Conservation (phyloP, 805 yeast species). For the Pichia membranifaciens region DNA sequence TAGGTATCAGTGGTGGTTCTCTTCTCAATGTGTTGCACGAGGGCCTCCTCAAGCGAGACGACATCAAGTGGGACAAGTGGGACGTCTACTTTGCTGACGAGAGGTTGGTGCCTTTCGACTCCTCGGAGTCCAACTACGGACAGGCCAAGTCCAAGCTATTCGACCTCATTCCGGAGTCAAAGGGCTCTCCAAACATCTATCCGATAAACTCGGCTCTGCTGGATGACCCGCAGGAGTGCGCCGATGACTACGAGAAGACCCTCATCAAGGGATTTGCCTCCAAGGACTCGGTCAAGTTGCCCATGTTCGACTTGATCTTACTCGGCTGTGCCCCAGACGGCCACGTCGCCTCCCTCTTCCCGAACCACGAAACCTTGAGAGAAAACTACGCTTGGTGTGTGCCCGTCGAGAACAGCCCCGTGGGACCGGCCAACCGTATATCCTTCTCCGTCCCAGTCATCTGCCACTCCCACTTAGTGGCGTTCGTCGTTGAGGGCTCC, state of each 20-base stretch:
- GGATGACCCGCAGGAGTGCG: constrained; percentile 83
- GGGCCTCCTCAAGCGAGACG: constrained; percentile 67
- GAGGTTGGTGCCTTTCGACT: constrained; percentile 82
- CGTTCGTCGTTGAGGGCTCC: constrained; percentile 94
- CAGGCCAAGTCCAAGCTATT: constrained; percentile 75
- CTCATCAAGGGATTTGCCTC: constrained; percentile 88
- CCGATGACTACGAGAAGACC: constrained; percentile 85
- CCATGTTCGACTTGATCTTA: constrained; percentile 85
- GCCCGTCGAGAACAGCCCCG: constrained; percentile 87
- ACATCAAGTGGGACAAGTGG: constrained; percentile 88
- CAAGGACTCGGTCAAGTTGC: constrained; percentile 91
- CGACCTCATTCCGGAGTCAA: constrained; percentile 53
- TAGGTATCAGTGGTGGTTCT: constrained; percentile 92
- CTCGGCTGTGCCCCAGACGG: constrained; percentile 99
- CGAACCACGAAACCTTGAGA: constrained; percentile 81
- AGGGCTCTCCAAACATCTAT: constrained; percentile 60
- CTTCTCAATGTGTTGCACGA: constrained; percentile 79
- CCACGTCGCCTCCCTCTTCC: constrained; percentile 94
- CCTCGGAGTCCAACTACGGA: constrained; percentile 86
- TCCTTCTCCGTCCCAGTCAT: constrained; percentile 91
- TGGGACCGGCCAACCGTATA: constrained; percentile 79
- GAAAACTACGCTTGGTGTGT: constrained; percentile 94
- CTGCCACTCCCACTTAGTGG: constrained; percentile 85
- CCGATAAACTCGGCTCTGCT: constrained; percentile 77
- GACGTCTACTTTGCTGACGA: constrained; percentile 96